Percentiles rank a stretch among this genome's conserved stretches.
phyloP scores from a whole-genome alignment of 345 rosid species.

The Excoecaria cochinchinensis region DNA sequence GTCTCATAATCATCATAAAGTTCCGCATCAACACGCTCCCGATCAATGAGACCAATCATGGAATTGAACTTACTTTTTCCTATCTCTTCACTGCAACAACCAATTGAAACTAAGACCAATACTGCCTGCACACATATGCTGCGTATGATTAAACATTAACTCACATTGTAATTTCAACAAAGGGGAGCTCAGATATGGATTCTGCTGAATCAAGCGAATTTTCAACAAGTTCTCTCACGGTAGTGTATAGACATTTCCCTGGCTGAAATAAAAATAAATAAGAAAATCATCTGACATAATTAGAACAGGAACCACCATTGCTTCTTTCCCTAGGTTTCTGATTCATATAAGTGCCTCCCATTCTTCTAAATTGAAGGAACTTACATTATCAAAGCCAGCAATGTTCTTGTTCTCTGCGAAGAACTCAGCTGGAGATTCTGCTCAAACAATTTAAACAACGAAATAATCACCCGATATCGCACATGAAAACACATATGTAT shows the following conservation, averaged over 20 bases:
- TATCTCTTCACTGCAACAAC: conserved; percentile 77
- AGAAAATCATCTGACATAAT: not conserved
- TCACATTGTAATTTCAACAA: conserved; percentile 80
- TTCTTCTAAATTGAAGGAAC: conserved; percentile 16
- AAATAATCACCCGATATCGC: not conserved
- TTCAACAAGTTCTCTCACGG: conserved; percentile 91
- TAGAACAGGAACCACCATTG: not conserved
- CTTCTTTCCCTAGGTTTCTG: not conserved
- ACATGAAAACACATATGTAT: not conserved
- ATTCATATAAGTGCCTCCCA: not conserved
- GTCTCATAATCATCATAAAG: conserved; percentile 93
- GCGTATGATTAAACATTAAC: conserved; percentile 16
- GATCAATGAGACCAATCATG: conserved; percentile 89
- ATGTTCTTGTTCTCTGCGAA: conserved; percentile 98
- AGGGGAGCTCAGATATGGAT: conserved; percentile 89
- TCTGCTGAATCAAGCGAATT: conserved; percentile 94
- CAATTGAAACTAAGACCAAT: conserved; percentile 9
- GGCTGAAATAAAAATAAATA: conserved; percentile 47
- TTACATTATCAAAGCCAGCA: conserved; percentile 96
- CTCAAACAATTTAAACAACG: conserved; percentile 18
- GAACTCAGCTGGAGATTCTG: conserved; percentile 98
- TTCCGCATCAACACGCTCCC: conserved; percentile 76
- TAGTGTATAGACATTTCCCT: conserved; percentile 85
- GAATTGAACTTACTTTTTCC: conserved; percentile 81
- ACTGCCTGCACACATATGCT: not conserved